Percentiles rank a stretch among this genome's conserved stretches.
phyloP scores from a whole-genome alignment of 2,329 filamentous ascomycete genomes.

The Apiospora koreana region DNA sequence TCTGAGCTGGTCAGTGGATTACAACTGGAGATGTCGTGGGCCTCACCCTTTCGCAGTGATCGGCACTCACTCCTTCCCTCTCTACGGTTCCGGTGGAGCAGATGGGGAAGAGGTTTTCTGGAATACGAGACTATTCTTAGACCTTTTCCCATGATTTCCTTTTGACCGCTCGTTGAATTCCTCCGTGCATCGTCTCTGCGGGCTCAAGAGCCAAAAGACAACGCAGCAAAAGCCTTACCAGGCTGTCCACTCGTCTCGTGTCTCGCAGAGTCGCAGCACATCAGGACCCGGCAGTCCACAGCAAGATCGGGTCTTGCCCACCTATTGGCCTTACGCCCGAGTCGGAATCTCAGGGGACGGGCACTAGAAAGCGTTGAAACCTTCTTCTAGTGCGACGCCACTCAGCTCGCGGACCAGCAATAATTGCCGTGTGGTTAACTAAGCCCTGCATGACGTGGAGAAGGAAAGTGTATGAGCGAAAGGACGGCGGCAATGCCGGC shows the following conservation, averaged over 20 bases:
- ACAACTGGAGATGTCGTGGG: not conserved
- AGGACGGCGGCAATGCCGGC: not conserved
- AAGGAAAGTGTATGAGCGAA: not conserved
- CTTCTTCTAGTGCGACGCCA: not conserved
- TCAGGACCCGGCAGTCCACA: no score
- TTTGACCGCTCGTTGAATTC: not conserved
- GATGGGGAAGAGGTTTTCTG: not conserved
- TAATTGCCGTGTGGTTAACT: conserved; percentile 1
- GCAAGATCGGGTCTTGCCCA: no score
- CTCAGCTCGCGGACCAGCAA: not conserved
- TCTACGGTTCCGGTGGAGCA: not conserved
- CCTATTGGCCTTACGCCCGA: no score
- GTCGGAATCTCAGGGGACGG: not conserved
- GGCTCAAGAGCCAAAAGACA: no score
- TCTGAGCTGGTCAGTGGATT: not conserved
- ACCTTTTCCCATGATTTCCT: not conserved
- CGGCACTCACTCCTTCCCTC: not conserved
- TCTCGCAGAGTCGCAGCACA: no score
- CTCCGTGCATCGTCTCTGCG: no score
- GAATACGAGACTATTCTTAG: conserved; percentile 11
- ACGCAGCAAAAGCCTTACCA: no score
- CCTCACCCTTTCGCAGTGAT: not conserved
- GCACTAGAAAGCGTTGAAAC: not conserved
- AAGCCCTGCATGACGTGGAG: not conserved
- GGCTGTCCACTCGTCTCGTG: no score